These are phyloP conservation scores for Epichloe gansuensis DNA, from an alignment of 2,329 filamentous ascomycete species.

Conservation along the genomic window DNA sequence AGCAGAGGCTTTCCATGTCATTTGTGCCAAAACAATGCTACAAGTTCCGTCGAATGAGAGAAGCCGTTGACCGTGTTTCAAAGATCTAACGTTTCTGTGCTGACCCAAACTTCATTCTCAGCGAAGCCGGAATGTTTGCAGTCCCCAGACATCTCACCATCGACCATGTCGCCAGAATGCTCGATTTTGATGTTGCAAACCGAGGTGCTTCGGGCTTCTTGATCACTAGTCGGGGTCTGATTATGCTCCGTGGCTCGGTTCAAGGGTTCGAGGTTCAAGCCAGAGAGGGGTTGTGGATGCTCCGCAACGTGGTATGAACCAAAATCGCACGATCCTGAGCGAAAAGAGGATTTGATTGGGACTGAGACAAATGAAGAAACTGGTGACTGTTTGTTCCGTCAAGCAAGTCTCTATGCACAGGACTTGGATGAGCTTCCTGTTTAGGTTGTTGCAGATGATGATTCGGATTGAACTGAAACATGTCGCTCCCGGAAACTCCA, in stretches of 20 bases:
- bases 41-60: neutral
- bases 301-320: conserved; percentile 15
- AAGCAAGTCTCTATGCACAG: conserved; percentile 10
- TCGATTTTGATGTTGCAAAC: conserved; percentile 15
- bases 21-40: neutral
- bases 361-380: conserved; percentile 17
- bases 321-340: conserved; percentile 20
- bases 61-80: neutral
- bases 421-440: conserved; percentile 14
- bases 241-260: conserved; percentile 13
- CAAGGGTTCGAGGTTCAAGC: conserved; percentile 19
- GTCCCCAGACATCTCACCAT: conserved; percentile 9
- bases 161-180: conserved; percentile 14
- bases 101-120: conserved; percentile 6
- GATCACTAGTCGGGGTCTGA: conserved; percentile 9
- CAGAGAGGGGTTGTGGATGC: conserved; percentile 12
- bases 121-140: conserved; percentile 13
- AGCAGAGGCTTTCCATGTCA: neutral
- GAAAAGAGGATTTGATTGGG: conserved; percentile 22
- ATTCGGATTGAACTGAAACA: conserved; percentile 14
- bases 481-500: conserved; percentile 14
- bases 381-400: conserved; percentile 12
- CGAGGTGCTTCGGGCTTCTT: conserved; percentile 4
- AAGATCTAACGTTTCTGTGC: conserved; percentile 4
- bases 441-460: conserved; percentile 15